These are phyloP conservation scores for Artemisia tridentata DNA, from an alignment of 129 eudicot genomes.

Conservation along the genomic window DNA sequence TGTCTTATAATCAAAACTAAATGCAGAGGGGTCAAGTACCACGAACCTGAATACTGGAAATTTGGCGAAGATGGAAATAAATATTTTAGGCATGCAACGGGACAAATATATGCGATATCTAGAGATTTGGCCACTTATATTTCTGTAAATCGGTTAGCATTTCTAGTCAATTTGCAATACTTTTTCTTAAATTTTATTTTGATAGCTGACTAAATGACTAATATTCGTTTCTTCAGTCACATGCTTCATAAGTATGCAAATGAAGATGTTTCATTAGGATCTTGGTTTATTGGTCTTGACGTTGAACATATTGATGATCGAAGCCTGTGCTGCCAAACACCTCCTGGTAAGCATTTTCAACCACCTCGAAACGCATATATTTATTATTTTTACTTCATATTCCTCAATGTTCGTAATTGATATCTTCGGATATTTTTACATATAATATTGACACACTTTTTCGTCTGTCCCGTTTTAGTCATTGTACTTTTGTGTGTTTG, in stretches of 20 bases:
- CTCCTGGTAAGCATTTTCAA: slow-evolving; percentile 49
- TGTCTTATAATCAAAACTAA: neutral
- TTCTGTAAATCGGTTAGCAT: slow-evolving; percentile 67
- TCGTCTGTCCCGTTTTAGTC: too few species aligned
- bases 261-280: slow-evolving; percentile 88
- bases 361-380: neutral
- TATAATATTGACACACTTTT: too few species aligned
- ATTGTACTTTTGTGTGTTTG: too few species aligned
- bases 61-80: slow-evolving; percentile 95
- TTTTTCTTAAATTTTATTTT: neutral
- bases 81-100: slow-evolving; percentile 92
- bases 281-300: slow-evolving; percentile 92
- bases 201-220: neutral
- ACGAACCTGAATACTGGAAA: slow-evolving; percentile 95
- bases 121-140: slow-evolving; percentile 88
- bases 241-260: slow-evolving; percentile 83
- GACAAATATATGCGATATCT: slow-evolving; percentile 80
- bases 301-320: slow-evolving; percentile 89
- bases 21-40: slow-evolving; percentile 81
- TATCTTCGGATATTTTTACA: neutral
- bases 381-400: neutral
- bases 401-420: neutral
- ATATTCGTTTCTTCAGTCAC: slow-evolving; percentile 37
- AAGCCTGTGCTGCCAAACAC: slow-evolving; percentile 81
- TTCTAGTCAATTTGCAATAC: neutral